Percentiles rank a stretch among this genome's conserved stretches.
Conservation (phyloP, 2,329 filamentous ascomycete species). For the Apiospora marii region DNA sequence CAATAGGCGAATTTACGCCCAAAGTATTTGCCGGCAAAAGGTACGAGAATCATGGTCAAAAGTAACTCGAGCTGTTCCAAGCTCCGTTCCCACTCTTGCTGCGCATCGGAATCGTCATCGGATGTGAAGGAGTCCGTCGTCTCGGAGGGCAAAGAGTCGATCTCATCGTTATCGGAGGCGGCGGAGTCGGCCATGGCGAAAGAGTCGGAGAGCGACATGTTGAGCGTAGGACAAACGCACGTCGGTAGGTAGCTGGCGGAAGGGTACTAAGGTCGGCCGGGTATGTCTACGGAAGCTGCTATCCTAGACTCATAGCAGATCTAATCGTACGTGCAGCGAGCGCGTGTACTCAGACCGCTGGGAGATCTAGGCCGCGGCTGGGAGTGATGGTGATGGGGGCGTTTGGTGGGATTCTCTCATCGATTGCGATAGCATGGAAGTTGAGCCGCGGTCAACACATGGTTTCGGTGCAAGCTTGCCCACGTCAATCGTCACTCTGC, state of each 20-base stretch:
- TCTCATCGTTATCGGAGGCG: conserved; percentile 61
- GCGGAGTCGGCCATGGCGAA: conserved; percentile 59
- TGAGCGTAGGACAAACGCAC: conserved; percentile 15
- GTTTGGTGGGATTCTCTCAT: conserved; percentile 3
- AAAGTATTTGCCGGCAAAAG: conserved; percentile 93
- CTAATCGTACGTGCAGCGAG: conserved; percentile 2
- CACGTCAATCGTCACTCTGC: conserved; percentile 6
- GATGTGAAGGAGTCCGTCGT: conserved; percentile 63
- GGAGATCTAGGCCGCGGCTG: conserved; percentile 13
- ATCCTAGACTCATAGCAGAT: conserved; percentile 15
- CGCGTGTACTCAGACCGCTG: conserved; percentile 14
- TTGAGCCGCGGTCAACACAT: conserved; percentile 20
- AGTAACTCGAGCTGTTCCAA: conserved; percentile 93
- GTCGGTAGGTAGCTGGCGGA: neutral
- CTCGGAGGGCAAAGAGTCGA: conserved; percentile 71
- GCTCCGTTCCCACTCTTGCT: conserved; percentile 93
- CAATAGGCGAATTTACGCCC: conserved; percentile 95
- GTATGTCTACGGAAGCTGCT: neutral
- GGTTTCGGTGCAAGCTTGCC: conserved; percentile 9
- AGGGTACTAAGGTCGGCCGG: neutral
- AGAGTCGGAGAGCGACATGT: conserved; percentile 54
- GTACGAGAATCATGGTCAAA: conserved; percentile 92
- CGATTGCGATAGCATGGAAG: conserved; percentile 5
- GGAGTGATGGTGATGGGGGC: neutral
- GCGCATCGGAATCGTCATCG: conserved; percentile 80